Evolutionary conservation across 1,139 yeast species (phyloP).

Genomic region (Schwanniomyces etchellsii): DNA sequence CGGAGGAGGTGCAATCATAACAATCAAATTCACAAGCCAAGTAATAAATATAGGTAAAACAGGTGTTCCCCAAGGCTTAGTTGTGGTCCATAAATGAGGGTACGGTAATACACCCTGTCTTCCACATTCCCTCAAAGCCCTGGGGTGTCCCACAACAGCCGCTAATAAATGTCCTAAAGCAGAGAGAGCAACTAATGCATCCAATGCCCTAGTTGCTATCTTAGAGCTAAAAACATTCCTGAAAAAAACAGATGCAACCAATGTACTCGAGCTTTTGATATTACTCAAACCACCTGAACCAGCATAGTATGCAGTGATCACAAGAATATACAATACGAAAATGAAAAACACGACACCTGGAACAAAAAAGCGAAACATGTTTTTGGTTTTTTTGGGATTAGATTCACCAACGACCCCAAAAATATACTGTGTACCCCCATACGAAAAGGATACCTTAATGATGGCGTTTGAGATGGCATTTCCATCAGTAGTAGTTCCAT

Average conservation of each 20-base stretch:
- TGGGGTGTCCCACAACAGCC: conserved; percentile 34
- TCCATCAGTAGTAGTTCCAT: conserved; percentile 35
- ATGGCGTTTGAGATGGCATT: conserved; percentile 38
- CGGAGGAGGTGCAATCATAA: conserved; percentile 38
- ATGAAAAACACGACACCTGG: conserved; percentile 29
- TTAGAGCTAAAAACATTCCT: conserved; percentile 26
- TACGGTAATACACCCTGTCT: conserved; percentile 44
- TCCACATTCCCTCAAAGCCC: conserved; percentile 41
- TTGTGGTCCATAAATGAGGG: conserved; percentile 32
- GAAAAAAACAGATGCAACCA: conserved; percentile 30
- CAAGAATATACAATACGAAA: conserved; percentile 28
- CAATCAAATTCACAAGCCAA: conserved; percentile 31
- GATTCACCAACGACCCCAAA: conserved; percentile 36
- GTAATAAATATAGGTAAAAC: conserved; percentile 31
- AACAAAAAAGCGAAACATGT: conserved; percentile 25
- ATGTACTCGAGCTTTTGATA: conserved; percentile 26
- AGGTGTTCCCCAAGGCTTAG: conserved; percentile 40
- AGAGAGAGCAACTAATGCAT: conserved; percentile 34
- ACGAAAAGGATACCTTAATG: conserved; percentile 37
- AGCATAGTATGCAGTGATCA: conserved; percentile 34
- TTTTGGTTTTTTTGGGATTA: conserved; percentile 20
- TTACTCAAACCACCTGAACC: conserved; percentile 23
- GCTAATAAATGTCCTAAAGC: conserved; percentile 40
- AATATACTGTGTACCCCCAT: conserved; percentile 34
- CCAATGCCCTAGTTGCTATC: conserved; percentile 26